Percentiles rank a stretch among this genome's conserved stretches.
These are phyloP conservation scores for Acrodontium crateriforme DNA, from an alignment of 2,329 filamentous ascomycete species.

Conservation along the genomic window DNA sequence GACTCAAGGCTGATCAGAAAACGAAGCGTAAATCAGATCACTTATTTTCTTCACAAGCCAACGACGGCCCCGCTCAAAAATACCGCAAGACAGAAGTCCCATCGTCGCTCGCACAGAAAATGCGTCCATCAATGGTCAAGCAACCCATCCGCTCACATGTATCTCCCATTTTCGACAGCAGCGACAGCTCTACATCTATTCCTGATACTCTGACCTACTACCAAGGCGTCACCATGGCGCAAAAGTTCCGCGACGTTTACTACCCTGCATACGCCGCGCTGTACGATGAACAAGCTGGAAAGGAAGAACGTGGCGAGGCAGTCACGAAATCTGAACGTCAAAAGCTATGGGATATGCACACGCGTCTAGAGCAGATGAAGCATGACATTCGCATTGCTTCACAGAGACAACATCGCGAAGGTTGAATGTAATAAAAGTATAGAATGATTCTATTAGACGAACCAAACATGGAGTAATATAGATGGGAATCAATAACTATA, in stretches of 20 bases:
- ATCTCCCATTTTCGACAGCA: slow-evolving; percentile 11
- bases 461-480: too few relatives aligned
- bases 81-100: slow-evolving; percentile 22
- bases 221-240: slow-evolving; percentile 32
- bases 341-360: slow-evolving; percentile 40
- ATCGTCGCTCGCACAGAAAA: too few relatives aligned
- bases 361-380: slow-evolving; percentile 42
- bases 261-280: slow-evolving; percentile 45
- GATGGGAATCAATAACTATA: too few relatives aligned
- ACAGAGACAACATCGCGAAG: slow-evolving; percentile 10
- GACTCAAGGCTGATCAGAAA: slow-evolving; percentile 19
- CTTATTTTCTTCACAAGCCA: too few relatives aligned
- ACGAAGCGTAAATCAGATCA: slow-evolving; percentile 37
- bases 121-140: slow-evolving; percentile 1
- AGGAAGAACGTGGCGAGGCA: slow-evolving; percentile 16
- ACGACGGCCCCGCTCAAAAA: slow-evolving; percentile 21
- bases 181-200: slow-evolving; percentile 12
- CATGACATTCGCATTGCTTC: slow-evolving; percentile 35
- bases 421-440: slow-evolving; percentile 2
- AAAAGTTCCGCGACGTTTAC: slow-evolving; percentile 39
- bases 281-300: slow-evolving; percentile 35
- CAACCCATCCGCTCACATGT: slow-evolving; percentile 3
- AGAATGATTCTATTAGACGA: too few relatives aligned
- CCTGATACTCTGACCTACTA: slow-evolving; percentile 22
- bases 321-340: slow-evolving; percentile 32